Evolutionary conservation across 139 green algal genomes (phyloP).

Genomic region (Closterium sp.): DNA sequence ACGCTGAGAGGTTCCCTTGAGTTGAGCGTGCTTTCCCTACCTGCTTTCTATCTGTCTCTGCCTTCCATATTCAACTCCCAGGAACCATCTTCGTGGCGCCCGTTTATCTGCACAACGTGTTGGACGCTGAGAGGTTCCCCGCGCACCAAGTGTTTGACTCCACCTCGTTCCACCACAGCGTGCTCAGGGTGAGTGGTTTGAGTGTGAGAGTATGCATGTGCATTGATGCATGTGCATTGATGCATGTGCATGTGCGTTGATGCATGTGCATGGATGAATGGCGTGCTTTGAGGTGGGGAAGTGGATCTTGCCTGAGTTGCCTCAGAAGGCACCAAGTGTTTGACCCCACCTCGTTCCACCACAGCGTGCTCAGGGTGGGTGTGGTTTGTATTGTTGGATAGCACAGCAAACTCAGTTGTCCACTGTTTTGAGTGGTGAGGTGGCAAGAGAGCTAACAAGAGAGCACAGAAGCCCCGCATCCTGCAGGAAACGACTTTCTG

Average conservation of each 20-base stretch:
- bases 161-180: too few relatives aligned
- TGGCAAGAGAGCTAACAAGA: too few relatives aligned
- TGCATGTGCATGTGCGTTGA: too few relatives aligned
- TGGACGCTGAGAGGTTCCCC: constrained; percentile 17
- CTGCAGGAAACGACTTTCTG: too few relatives aligned
- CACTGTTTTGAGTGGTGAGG: not conserved
- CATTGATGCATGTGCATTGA: too few relatives aligned
- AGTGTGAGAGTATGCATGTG: too few relatives aligned
- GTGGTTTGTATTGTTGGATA: too few relatives aligned
- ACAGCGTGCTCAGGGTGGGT: not conserved
- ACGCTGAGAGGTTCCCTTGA: not conserved
- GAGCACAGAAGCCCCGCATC: too few relatives aligned
- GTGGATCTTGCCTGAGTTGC: not conserved
- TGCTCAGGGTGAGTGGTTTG: too few relatives aligned
- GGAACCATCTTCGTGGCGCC: constrained; percentile 38
- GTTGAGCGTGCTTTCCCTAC: not conserved
- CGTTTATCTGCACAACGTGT: constrained; percentile 37
- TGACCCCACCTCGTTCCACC: constrained; percentile 26
- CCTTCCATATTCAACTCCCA: not conserved
- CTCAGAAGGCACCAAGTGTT: not conserved
- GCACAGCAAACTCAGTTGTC: not conserved
- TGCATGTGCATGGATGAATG: too few relatives aligned
- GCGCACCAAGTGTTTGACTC: constrained; percentile 22
- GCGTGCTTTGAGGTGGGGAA: constrained; percentile 27
- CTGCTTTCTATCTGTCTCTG: not conserved